Percentiles rank a stretch among this genome's conserved stretches.
phyloP scores from a whole-genome alignment of 2,329 filamentous ascomycete genomes.

The Trichoderma sp. region DNA sequence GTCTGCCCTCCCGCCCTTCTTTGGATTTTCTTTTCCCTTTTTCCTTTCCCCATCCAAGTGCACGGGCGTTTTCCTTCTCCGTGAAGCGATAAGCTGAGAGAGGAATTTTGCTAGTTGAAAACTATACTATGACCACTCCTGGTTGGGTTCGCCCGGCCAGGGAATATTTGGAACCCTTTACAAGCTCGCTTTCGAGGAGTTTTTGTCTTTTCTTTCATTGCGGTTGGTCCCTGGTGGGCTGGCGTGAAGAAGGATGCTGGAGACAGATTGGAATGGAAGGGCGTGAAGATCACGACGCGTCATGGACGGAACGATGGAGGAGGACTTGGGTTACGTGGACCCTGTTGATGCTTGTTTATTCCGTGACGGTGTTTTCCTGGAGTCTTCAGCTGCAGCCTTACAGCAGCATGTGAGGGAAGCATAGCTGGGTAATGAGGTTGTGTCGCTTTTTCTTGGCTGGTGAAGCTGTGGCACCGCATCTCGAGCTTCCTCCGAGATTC shows the following conservation, averaged over 20 bases:
- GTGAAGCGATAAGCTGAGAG: constrained; percentile 70
- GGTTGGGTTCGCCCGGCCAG: constrained; percentile 65
- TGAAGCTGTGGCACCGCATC: neutral
- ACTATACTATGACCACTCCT: constrained; percentile 74
- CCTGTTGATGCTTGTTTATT: too few species aligned
- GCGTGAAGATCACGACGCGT: neutral
- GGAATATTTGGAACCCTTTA: constrained; percentile 68
- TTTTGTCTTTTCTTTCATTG: constrained; percentile 47
- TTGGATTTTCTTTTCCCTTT: constrained; percentile 47
- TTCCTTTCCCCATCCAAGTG: constrained; percentile 57
- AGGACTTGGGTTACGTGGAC: neutral
- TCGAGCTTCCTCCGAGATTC: too few species aligned
- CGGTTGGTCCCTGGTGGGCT: constrained; percentile 39
- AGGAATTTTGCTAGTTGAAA: constrained; percentile 90
- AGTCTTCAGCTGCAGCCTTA: neutral
- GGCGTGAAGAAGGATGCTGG: constrained; percentile 46
- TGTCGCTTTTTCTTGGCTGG: neutral
- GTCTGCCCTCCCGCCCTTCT: constrained; percentile 30
- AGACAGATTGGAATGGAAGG: too few species aligned
- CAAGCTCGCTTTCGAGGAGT: constrained; percentile 29
- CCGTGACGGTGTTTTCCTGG: too few species aligned
- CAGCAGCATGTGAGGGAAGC: neutral
- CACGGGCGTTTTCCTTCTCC: constrained; percentile 66
- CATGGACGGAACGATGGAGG: neutral
- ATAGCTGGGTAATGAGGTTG: neutral